A percentile compares a stretch with the other conserved stretches of the same genome.
Evolutionary conservation across 768 basidiomycete genomes (phyloP).

Genomic region (Phylloporus arenicola): DNA sequence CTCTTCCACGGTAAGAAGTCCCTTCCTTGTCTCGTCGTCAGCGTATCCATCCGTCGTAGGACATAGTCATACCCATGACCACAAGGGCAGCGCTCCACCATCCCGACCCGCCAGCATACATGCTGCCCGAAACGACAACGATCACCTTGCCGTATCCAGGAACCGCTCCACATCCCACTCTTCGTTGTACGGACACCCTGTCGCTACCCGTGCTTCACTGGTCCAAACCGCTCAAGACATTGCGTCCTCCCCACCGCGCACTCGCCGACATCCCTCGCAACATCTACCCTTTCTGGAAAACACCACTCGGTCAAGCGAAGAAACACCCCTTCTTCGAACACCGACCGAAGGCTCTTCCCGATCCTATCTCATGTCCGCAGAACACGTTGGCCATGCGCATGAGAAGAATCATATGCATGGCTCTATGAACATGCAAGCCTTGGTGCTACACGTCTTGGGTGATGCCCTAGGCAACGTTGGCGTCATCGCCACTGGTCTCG

Average conservation of each 20-base stretch:
- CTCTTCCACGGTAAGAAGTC: conserved; percentile 79
- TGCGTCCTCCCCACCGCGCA: conserved; percentile 33
- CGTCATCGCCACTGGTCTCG: conserved; percentile 89
- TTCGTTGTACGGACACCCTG: conserved; percentile 70
- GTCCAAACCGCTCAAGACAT: conserved; percentile 85
- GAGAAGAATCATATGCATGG: conserved; percentile 43
- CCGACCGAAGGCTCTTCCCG: neutral
- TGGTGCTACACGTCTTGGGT: conserved; percentile 90
- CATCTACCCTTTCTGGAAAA: conserved; percentile 6
- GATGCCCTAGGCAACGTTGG: conserved; percentile 98
- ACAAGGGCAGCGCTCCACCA: conserved; percentile 32
- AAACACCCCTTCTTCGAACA: conserved; percentile 39
- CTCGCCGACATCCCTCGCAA: neutral
- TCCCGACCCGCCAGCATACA: conserved; percentile 39
- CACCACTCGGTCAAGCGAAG: conserved; percentile 29
- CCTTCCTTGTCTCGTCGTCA: conserved; percentile 3
- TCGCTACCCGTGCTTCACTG: conserved; percentile 63
- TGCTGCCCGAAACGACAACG: conserved; percentile 8
- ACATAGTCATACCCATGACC: conserved; percentile 58
- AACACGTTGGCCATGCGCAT: conserved; percentile 8
- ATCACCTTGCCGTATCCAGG: conserved; percentile 23
- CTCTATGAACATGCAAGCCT: conserved; percentile 98
- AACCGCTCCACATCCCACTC: conserved; percentile 44
- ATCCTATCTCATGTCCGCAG: conserved; percentile 13
- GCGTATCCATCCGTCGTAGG: conserved; percentile 35